phyloP scores from a whole-genome alignment of 176 grass and related monocot species.

The Avena eriantha region DNA sequence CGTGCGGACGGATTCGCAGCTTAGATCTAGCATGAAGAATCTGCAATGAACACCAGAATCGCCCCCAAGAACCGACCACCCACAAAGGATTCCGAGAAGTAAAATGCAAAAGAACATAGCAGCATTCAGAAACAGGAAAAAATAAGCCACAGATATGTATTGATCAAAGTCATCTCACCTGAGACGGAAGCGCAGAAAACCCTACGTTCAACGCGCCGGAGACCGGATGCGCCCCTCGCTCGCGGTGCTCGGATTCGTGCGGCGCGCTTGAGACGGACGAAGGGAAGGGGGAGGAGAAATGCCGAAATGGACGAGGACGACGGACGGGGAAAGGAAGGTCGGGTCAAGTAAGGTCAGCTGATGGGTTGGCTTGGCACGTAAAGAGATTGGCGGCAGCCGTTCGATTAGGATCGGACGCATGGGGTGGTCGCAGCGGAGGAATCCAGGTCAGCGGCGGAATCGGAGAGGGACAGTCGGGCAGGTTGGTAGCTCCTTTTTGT shows the following conservation, averaged over 20 bases:
- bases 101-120: not conserved
- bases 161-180: conserved; percentile 17
- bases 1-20: not conserved
- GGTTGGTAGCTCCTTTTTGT: too few relatives aligned
- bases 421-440: not conserved
- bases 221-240: not conserved
- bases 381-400: not conserved
- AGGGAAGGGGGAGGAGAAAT: not conserved
- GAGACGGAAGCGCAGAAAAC: not conserved
- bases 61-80: not conserved
- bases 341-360: not conserved
- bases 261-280: not conserved
- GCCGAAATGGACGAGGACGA: conserved; percentile 4
- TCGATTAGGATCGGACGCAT: conserved; percentile 34
- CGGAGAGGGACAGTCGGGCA: not conserved
- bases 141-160: not conserved
- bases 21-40: conserved; percentile 4
- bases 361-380: conserved; percentile 30
- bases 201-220: not conserved
- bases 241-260: not conserved
- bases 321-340: not conserved
- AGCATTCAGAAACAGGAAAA: not conserved
- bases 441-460: conserved; percentile 30
- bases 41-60: not conserved
- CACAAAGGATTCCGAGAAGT: not conserved